Conservation (phyloP, 2,329 filamentous ascomycete genomes). For the Phialophora tarda region DNA sequence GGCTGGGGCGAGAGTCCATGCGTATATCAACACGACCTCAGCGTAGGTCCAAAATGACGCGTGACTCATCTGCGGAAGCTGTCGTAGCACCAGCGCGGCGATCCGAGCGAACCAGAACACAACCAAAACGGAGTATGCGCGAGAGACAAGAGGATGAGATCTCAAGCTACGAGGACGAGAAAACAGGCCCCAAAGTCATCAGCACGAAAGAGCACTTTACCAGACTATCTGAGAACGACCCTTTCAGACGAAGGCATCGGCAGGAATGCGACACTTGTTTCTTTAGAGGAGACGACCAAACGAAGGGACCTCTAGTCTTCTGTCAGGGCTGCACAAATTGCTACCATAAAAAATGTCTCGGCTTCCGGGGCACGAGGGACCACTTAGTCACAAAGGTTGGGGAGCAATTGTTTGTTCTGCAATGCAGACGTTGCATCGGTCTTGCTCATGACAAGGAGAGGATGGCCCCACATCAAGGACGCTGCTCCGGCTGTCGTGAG, state of each 20-base stretch:
- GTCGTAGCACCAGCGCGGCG: constrained; percentile 41
- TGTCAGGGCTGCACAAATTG: constrained; percentile 89
- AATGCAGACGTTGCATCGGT: constrained; percentile 85
- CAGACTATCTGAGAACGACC: constrained; percentile 62
- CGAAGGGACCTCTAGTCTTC: constrained; percentile 74
- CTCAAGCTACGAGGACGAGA: constrained; percentile 46
- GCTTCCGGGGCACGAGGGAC: constrained; percentile 73
- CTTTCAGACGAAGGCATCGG: constrained; percentile 74
- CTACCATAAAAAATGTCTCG: constrained; percentile 84
- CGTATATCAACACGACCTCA: constrained; percentile 8
- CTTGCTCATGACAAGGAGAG: constrained; percentile 70
- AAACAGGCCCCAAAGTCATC: constrained; percentile 61
- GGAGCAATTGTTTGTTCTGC: constrained; percentile 78
- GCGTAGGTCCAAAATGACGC: constrained; percentile 6
- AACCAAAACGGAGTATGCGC: constrained; percentile 49
- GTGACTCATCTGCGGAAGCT: constrained; percentile 26
- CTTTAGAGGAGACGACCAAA: constrained; percentile 57
- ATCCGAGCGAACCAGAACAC: constrained; percentile 44
- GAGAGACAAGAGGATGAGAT: constrained; percentile 58
- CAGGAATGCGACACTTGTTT: constrained; percentile 74
- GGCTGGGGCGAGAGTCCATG: constrained; percentile 4
- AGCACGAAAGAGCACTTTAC: constrained; percentile 75
- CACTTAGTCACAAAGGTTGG: constrained; percentile 87
- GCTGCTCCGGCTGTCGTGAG: constrained; percentile 72
- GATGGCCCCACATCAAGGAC: constrained; percentile 70